Conservation (phyloP, 2,329 filamentous ascomycete genomes). For the Xylaria sp. region DNA sequence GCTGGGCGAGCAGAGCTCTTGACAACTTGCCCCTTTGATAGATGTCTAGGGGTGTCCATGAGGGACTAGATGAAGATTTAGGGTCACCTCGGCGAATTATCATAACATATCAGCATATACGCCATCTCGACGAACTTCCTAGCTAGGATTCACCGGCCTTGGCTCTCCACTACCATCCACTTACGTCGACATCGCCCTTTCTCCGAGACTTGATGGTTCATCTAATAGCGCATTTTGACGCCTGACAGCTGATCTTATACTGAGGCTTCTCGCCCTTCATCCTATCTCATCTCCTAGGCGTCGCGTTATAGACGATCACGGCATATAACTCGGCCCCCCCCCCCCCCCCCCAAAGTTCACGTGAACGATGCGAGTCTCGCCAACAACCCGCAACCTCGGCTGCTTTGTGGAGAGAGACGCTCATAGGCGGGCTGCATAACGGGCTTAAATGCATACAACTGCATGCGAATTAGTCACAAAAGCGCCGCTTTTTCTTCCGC, state of each 20-base stretch:
- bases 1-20: not conserved
- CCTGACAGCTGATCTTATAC: not conserved
- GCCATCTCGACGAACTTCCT: not conserved
- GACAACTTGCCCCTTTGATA: not conserved
- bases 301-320: not conserved
- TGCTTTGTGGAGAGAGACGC: conserved; percentile 16
- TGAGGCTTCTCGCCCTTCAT: not conserved
- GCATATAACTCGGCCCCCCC: not conserved
- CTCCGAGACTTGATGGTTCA: not conserved
- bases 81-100: not conserved
- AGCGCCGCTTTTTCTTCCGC: conserved; percentile 11
- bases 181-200: not conserved
- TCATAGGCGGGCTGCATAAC: conserved; percentile 15
- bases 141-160: not conserved
- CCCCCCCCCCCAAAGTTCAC: not conserved
- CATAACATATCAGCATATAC: not conserved
- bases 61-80: not conserved
- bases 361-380: not conserved
- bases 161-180: not conserved
- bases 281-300: not conserved
- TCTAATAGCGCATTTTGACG: not conserved
- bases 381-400: conserved; percentile 12
- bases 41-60: not conserved
- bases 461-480: conserved; percentile 11
- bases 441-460: conserved; percentile 11